Evolutionary conservation across 148 eudicot genomes (phyloP).

Genomic region (Arbutus unedo): DNA sequence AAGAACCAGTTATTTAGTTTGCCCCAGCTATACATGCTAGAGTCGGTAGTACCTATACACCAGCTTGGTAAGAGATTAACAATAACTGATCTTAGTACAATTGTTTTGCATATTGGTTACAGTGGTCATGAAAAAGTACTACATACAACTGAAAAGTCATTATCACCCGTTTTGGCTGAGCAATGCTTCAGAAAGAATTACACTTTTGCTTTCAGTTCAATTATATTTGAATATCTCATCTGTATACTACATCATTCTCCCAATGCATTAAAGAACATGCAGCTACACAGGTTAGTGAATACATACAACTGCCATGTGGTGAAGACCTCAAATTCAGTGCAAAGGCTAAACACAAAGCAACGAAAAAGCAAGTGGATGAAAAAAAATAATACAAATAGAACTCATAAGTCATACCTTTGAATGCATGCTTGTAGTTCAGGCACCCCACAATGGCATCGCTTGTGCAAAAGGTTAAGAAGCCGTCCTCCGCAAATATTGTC

Average conservation of each 20-base stretch:
- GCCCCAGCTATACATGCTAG: neutral
- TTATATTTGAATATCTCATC: neutral
- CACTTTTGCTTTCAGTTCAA: neutral
- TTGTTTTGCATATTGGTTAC: neutral
- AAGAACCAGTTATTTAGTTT: neutral
- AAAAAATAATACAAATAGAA: neutral
- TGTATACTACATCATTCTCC: neutral
- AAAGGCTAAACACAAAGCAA: conserved; percentile 1
- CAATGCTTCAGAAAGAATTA: neutral
- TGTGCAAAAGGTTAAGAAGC: conserved; percentile 84
- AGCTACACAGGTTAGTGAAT: neutral
- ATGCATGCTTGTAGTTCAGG: conserved; percentile 94
- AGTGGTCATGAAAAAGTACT: neutral
- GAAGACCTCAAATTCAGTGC: neutral
- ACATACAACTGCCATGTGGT: neutral
- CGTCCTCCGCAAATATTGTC: conserved; percentile 73
- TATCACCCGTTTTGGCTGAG: neutral
- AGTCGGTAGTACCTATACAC: neutral
- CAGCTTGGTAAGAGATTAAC: neutral
- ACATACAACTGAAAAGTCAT: neutral
- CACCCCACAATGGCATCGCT: conserved; percentile 96
- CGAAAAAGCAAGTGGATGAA: neutral
- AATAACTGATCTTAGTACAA: neutral
- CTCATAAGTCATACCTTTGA: conserved; percentile 55
- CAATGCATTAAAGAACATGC: neutral